These are phyloP conservation scores for Verbascum thapsus DNA, from an alignment of 257 asterid species.

Conservation along the genomic window DNA sequence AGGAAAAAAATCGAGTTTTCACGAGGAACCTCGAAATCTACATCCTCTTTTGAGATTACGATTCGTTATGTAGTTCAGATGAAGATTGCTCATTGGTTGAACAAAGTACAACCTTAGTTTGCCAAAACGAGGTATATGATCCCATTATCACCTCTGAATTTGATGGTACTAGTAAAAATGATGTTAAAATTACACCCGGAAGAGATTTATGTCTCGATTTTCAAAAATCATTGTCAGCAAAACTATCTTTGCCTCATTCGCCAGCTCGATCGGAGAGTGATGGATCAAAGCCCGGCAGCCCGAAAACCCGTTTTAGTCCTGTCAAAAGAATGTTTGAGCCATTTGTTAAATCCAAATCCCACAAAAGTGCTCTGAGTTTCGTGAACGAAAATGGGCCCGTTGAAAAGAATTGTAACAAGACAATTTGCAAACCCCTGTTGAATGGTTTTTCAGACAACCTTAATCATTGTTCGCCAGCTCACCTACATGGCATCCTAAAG, in stretches of 20 bases:
- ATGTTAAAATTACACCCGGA: slow-evolving; percentile 25
- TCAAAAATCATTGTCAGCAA: slow-evolving; percentile 70
- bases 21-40: slow-evolving; percentile 35
- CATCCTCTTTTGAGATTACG: slow-evolving; percentile 57
- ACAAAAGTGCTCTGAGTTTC: slow-evolving; percentile 48
- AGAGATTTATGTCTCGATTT: slow-evolving; percentile 38
- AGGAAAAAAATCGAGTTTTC: slow-evolving; percentile 81
- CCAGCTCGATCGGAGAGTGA: slow-evolving; percentile 62
- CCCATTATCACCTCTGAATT: too few species aligned
- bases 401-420: slow-evolving; percentile 24
- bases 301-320: slow-evolving; percentile 49
- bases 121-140: slow-evolving; percentile 44
- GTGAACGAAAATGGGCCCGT: slow-evolving; percentile 32
- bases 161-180: slow-evolving; percentile 24
- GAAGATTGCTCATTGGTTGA: slow-evolving; percentile 52
- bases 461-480: slow-evolving; percentile 56
- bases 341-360: slow-evolving; percentile 67
- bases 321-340: slow-evolving; percentile 63
- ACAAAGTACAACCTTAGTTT: slow-evolving; percentile 37
- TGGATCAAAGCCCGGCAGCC: slow-evolving; percentile 54
- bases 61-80: slow-evolving; percentile 67
- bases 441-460: slow-evolving; percentile 48
- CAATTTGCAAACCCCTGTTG: slow-evolving; percentile 43
- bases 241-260: slow-evolving; percentile 62
- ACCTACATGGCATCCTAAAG: slow-evolving; percentile 74